phyloP scores from a whole-genome alignment of 352 stramenopile genomes.

The Hyaloperonospora brassicae region DNA sequence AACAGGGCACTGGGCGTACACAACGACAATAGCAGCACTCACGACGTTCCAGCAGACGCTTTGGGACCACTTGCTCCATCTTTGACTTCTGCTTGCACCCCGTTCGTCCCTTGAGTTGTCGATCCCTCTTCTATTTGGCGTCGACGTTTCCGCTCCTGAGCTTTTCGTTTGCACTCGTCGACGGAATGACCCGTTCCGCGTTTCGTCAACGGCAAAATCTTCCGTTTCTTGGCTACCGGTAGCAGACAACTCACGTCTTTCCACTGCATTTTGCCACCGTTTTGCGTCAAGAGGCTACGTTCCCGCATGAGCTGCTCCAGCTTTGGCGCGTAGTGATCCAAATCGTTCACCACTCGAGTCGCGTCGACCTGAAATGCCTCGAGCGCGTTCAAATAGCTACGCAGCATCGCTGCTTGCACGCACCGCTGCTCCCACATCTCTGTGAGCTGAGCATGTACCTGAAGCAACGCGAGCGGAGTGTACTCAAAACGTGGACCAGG shows the following conservation, averaged over 20 bases:
- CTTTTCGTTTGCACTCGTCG: conserved; percentile 67
- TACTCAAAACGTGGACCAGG: conserved; percentile 50
- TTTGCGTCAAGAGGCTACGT: conserved; percentile 35
- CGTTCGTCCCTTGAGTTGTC: conserved; percentile 9
- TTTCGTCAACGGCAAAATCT: conserved; percentile 52
- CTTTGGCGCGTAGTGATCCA: conserved; percentile 66
- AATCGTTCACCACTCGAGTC: conserved; percentile 41
- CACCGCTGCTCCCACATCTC: conserved; percentile 77
- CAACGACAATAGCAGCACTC: too few species aligned
- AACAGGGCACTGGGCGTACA: too few species aligned
- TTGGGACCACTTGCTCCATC: conserved; percentile 8
- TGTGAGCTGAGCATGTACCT: conserved; percentile 74
- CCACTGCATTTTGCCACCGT: conserved; percentile 25
- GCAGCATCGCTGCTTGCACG: conserved; percentile 63
- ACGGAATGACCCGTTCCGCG: conserved; percentile 73
- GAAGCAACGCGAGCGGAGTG: conserved; percentile 64
- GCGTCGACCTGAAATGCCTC: conserved; percentile 38
- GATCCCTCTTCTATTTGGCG: conserved; percentile 26
- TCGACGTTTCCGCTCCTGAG: conserved; percentile 65
- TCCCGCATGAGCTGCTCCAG: conserved; percentile 72
- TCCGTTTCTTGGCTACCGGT: conserved; percentile 42
- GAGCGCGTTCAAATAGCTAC: conserved; percentile 62
- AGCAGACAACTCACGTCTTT: conserved; percentile 52
- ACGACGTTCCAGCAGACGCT: neutral
- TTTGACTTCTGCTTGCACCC: conserved; percentile 13